Percentiles rank a stretch among this genome's conserved stretches.
phyloP scores from a whole-genome alignment of 441 rosid species.

The Pelargonium australe region DNA sequence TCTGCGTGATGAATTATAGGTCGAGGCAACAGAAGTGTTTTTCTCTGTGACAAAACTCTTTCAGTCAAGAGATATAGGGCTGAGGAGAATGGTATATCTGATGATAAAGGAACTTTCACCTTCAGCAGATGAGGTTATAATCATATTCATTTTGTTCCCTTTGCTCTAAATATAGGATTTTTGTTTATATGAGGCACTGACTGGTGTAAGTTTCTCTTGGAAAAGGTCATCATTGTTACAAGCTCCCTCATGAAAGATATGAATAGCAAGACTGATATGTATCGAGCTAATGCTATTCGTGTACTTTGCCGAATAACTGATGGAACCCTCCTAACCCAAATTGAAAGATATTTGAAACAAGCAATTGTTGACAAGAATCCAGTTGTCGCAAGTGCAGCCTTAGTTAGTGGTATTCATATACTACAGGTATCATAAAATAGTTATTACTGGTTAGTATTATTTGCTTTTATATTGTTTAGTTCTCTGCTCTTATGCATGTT shows the following conservation, averaged over 20 bases:
- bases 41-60: slow-evolving; percentile 94
- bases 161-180: background rate
- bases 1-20: slow-evolving; percentile 28
- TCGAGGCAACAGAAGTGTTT: slow-evolving; percentile 93
- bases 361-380: slow-evolving; percentile 99
- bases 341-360: slow-evolving; percentile 92
- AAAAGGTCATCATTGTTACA: slow-evolving; percentile 90
- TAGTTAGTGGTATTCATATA: slow-evolving; percentile 96
- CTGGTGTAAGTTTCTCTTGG: slow-evolving; percentile 10
- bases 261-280: slow-evolving; percentile 98
- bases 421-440: slow-evolving; percentile 54
- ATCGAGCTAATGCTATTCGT: slow-evolving; percentile 94
- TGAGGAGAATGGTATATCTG: slow-evolving; percentile 98
- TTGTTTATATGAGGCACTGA: slow-evolving; percentile 17
- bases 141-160: background rate
- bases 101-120: slow-evolving; percentile 97
- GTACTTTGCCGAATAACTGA: slow-evolving; percentile 93
- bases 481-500: slow-evolving; percentile 1
- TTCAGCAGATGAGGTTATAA: slow-evolving; percentile 86
- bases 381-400: slow-evolving; percentile 97
- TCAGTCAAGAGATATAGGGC: slow-evolving; percentile 79
- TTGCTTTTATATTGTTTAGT: background rate
- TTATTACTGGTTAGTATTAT: background rate
- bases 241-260: slow-evolving; percentile 99
- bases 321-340: slow-evolving; percentile 87